These are phyloP conservation scores for Nicotiana paniculata DNA, from an alignment of 257 asterid species.

Conservation along the genomic window DNA sequence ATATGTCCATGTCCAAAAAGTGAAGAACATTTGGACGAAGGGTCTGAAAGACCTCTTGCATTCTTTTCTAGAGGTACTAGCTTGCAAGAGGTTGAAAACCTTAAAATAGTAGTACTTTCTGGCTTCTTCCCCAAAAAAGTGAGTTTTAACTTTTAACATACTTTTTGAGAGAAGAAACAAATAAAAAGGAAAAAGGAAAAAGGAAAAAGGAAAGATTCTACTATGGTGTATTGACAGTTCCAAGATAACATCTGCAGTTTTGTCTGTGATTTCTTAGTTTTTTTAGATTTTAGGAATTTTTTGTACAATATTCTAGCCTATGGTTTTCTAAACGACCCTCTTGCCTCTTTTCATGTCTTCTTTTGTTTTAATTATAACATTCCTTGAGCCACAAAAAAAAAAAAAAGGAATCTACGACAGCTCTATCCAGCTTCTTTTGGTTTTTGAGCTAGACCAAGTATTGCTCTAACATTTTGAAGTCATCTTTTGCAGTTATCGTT, in stretches of 20 bases:
- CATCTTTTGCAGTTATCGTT: slow-evolving; percentile 65
- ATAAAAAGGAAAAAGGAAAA: neutral
- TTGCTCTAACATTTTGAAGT: neutral
- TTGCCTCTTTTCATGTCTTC: neutral
- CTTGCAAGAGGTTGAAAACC: neutral
- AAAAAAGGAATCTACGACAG: neutral
- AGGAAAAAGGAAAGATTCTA: neutral
- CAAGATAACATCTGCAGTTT: neutral
- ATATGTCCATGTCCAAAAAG: neutral
- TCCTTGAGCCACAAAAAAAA: neutral
- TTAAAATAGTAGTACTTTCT: neutral
- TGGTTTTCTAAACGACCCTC: neutral
- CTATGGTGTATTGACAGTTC: neutral
- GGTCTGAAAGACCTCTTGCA: neutral
- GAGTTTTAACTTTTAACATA: neutral
- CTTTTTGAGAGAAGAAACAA: neutral
- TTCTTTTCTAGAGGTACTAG: neutral
- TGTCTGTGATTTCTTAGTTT: neutral
- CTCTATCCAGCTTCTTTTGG: neutral
- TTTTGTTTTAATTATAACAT: neutral
- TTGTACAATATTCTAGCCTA: neutral
- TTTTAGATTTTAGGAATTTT: neutral
- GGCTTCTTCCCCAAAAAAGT: neutral
- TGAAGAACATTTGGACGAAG: neutral
- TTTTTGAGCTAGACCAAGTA: neutral